Evolutionary conservation across 257 asterid species (phyloP).

Genomic region (Ophiorrhiza pumila): DNA sequence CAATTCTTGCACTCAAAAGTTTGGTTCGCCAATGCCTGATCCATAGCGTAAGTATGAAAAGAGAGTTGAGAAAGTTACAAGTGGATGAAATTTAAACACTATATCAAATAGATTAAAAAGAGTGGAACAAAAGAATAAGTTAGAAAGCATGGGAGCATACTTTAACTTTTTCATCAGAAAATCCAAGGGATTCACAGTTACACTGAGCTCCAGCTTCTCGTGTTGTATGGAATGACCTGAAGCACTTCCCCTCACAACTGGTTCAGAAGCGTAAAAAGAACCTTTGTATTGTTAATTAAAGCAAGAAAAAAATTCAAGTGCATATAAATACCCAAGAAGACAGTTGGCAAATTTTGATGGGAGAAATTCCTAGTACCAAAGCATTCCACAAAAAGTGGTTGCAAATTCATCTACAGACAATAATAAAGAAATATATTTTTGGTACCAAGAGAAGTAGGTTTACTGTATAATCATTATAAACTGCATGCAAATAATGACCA

Average conservation of each 20-base stretch:
- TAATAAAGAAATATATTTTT: too few relatives aligned
- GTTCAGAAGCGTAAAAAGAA: constrained; percentile 16
- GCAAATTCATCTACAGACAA: too few relatives aligned
- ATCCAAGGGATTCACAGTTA: constrained; percentile 53
- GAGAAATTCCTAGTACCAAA: too few relatives aligned
- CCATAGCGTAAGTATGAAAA: neutral
- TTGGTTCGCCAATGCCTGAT: constrained; percentile 14
- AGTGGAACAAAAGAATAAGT: neutral
- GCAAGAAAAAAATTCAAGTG: too few relatives aligned
- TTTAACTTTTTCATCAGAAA: constrained; percentile 40
- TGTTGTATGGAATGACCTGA: constrained; percentile 84
- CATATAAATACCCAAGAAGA: too few relatives aligned
- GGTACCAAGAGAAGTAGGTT: too few relatives aligned
- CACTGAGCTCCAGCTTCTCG: constrained; percentile 53
- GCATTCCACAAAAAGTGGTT: too few relatives aligned
- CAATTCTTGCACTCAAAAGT: constrained; percentile 69
- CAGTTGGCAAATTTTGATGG: too few relatives aligned
- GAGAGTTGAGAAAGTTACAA: neutral
- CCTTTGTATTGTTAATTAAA: neutral
- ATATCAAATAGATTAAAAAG: too few relatives aligned
- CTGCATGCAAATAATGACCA: neutral
- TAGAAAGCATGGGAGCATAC: constrained; percentile 32
- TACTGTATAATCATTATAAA: too few relatives aligned
- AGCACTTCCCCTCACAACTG: constrained; percentile 85
- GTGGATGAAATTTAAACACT: neutral